phyloP scores from a whole-genome alignment of 208 protist genomes.

The Leishmania mexicana region DNA sequence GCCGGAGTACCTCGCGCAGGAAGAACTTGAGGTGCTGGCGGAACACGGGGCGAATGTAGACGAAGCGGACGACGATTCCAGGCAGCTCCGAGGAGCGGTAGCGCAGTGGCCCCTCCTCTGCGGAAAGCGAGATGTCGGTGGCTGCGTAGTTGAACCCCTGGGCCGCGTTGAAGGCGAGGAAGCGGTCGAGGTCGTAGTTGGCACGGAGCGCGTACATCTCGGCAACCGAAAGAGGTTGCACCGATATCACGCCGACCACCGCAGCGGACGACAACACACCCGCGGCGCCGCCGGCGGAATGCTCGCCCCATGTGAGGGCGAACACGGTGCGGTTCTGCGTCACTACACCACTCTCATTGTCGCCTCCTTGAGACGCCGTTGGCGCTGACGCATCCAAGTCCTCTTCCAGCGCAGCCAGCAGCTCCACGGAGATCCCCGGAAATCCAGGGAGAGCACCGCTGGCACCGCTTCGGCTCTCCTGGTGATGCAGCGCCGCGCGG shows the following conservation, averaged over 20 bases:
- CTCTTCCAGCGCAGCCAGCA: conserved; percentile 31
- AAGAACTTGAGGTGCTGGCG: conserved; percentile 73
- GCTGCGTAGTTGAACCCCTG: conserved; percentile 59
- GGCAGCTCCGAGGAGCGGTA: conserved; percentile 54
- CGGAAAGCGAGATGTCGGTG: conserved; percentile 61
- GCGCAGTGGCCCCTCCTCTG: conserved; percentile 37
- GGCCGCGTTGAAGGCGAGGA: conserved; percentile 72
- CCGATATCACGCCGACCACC: conserved; percentile 65
- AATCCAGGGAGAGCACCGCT: conserved; percentile 14
- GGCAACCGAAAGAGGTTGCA: conserved; percentile 44
- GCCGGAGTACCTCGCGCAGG: conserved; percentile 77
- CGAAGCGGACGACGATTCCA: conserved; percentile 63
- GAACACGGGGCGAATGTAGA: conserved; percentile 73
- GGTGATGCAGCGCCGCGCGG: conserved; percentile 27
- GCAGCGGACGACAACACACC: neutral
- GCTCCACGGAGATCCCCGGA: conserved; percentile 19
- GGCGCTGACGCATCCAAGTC: conserved; percentile 15
- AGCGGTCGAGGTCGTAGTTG: conserved; percentile 89
- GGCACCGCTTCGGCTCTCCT: conserved; percentile 5
- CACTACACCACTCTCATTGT: neutral
- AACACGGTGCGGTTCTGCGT: conserved; percentile 29
- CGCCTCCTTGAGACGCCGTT: neutral
- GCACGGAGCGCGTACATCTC: conserved; percentile 86
- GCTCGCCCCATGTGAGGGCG: conserved; percentile 25
- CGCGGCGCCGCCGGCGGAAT: neutral